phyloP scores from a whole-genome alignment of 202 grass and related monocot species.

The Zoysia matrella region DNA sequence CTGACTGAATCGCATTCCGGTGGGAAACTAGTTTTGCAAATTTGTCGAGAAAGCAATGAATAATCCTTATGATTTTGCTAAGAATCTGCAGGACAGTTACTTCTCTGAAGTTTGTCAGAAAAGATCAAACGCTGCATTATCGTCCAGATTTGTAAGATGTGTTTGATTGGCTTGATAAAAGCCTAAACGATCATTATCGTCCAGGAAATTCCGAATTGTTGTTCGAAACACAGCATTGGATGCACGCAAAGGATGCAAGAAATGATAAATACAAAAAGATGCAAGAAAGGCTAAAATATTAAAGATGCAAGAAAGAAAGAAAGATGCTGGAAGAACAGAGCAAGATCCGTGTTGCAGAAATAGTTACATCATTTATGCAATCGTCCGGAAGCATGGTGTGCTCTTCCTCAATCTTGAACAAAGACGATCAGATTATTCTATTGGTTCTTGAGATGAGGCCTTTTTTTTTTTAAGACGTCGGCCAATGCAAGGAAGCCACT shows the following conservation, averaged over 20 bases:
- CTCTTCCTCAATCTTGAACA: constrained; percentile 11
- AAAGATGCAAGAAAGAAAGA: too few species aligned
- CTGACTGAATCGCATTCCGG: background rate
- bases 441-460: constrained; percentile 24
- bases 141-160: too few species aligned
- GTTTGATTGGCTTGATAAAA: background rate
- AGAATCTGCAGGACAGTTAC: background rate
- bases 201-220: constrained; percentile 31
- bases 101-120: constrained; percentile 7
- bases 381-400: constrained; percentile 40
- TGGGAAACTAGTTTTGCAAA: background rate
- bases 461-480: constrained; percentile 34
- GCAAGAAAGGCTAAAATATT: too few species aligned
- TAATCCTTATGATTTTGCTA: constrained; percentile 5
- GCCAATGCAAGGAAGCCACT: constrained; percentile 18
- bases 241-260: constrained; percentile 9
- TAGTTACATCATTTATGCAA: constrained; percentile 55
- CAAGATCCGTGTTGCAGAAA: constrained; percentile 40
- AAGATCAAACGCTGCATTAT: constrained; percentile 21
- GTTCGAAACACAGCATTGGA: background rate
- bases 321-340: constrained; percentile 1
- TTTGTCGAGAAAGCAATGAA: background rate
- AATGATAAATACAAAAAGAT: constrained; percentile 1
- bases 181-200: background rate
- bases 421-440: constrained; percentile 12